phyloP scores from a whole-genome alignment of 2,329 filamentous ascomycete genomes.

The Neonectria coccinea region DNA sequence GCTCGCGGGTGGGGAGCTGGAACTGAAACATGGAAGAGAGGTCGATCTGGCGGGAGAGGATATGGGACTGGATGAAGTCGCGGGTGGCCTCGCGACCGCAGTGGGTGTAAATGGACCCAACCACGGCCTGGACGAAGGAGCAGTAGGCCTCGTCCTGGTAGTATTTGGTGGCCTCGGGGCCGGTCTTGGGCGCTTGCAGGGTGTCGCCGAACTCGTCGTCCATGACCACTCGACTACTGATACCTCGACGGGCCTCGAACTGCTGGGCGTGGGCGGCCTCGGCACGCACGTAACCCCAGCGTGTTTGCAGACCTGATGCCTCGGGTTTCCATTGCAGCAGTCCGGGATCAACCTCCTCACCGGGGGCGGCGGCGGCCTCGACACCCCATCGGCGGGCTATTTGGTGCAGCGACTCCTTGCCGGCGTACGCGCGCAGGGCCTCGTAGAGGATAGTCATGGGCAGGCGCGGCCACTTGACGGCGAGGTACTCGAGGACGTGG shows the following conservation, averaged over 20 bases:
- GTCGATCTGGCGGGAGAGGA: constrained; percentile 83
- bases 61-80: constrained; percentile 84
- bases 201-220: constrained; percentile 87
- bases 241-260: constrained; percentile 69
- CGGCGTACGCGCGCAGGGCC: constrained; percentile 85
- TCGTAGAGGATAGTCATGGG: constrained; percentile 90
- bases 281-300: constrained; percentile 64
- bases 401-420: constrained; percentile 77
- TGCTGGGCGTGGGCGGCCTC: constrained; percentile 60
- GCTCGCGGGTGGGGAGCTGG: constrained; percentile 83
- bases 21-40: constrained; percentile 86
- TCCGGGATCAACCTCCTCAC: constrained; percentile 91
- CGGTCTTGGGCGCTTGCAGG: constrained; percentile 43
- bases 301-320: constrained; percentile 58
- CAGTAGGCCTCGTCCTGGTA: constrained; percentile 81
- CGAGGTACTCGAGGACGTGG: constrained; percentile 87
- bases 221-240: constrained; percentile 82
- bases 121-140: constrained; percentile 83
- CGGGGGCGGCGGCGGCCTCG: constrained; percentile 86
- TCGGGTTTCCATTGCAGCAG: constrained; percentile 81
- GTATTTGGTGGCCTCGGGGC: constrained; percentile 62
- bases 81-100: constrained; percentile 82
- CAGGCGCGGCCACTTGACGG: constrained; percentile 90
- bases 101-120: constrained; percentile 89
- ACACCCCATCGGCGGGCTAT: constrained; percentile 92